Conservation (phyloP, 176 grass and related monocot genomes). For the Oryza officinalis region DNA sequence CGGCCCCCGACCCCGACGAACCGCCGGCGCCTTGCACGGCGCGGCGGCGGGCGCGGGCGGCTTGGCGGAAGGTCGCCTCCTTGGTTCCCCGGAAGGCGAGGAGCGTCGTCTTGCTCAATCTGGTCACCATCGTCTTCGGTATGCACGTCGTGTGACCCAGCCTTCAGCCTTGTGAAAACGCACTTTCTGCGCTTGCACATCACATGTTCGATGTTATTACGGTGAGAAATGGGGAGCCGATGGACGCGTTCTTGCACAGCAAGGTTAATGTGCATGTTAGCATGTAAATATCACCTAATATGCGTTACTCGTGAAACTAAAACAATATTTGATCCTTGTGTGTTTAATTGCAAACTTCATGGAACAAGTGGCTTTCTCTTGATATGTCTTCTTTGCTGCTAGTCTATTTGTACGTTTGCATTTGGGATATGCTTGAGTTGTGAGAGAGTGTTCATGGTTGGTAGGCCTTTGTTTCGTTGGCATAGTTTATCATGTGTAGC, state of each 20-base stretch:
- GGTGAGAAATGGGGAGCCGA: neutral
- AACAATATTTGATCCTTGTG: neutral
- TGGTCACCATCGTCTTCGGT: constrained; percentile 55
- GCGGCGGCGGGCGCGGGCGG: constrained; percentile 16
- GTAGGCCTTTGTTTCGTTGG: neutral
- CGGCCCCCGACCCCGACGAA: neutral
- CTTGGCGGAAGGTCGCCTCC: constrained; percentile 33
- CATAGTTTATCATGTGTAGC: neutral
- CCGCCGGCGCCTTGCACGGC: neutral
- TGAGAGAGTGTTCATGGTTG: neutral
- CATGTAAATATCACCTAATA: neutral
- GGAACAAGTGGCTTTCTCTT: neutral
- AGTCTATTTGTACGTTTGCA: neutral
- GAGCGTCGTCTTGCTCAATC: constrained; percentile 51
- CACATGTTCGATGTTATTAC: constrained; percentile 38
- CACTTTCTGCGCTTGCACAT: neutral
- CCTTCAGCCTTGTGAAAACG: neutral
- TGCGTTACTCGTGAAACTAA: neutral
- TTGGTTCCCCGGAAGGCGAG: constrained; percentile 43
- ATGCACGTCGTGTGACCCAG: neutral
- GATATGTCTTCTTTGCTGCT: neutral
- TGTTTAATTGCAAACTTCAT: neutral
- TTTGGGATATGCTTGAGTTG: neutral
- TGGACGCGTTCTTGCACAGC: neutral
- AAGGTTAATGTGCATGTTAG: neutral